These are phyloP conservation scores for Myochromella boudieri DNA, from an alignment of 768 basidiomycete species.

Conservation along the genomic window DNA sequence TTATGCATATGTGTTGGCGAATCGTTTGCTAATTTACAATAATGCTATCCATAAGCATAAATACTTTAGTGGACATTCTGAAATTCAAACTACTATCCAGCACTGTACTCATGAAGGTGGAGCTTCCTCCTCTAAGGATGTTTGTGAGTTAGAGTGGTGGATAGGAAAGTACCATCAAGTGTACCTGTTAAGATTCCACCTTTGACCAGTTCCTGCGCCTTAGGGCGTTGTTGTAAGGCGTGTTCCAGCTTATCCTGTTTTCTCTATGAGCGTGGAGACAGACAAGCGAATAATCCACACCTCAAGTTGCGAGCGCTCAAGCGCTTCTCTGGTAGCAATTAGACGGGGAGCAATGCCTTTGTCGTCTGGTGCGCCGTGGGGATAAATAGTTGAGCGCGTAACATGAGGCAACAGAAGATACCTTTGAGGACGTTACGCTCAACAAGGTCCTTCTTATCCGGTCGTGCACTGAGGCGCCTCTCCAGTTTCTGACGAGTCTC, in stretches of 20 bases:
- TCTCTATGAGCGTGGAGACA: not conserved
- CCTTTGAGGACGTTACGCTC: conserved; percentile 74
- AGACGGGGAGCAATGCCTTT: conserved; percentile 58
- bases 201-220: conserved; percentile 61
- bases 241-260: conserved; percentile 62
- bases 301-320: conserved; percentile 64
- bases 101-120: conserved; percentile 13
- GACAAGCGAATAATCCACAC: conserved; percentile 29
- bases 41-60: not conserved
- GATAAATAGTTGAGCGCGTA: conserved; percentile 2
- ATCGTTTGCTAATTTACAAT: too few relatives aligned
- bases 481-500: conserved; percentile 43
- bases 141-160: conserved; percentile 2
- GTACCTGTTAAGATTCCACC: conserved; percentile 54
- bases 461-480: conserved; percentile 50
- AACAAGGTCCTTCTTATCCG: conserved; percentile 60
- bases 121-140: conserved; percentile 23
- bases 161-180: not conserved
- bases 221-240: conserved; percentile 56
- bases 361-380: conserved; percentile 56
- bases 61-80: not conserved
- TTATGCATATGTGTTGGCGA: too few relatives aligned
- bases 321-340: conserved; percentile 56
- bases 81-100: not conserved
- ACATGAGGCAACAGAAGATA: conserved; percentile 12